Conservation (phyloP, 1,139 yeast species). For the Pichia norvegensis region DNA sequence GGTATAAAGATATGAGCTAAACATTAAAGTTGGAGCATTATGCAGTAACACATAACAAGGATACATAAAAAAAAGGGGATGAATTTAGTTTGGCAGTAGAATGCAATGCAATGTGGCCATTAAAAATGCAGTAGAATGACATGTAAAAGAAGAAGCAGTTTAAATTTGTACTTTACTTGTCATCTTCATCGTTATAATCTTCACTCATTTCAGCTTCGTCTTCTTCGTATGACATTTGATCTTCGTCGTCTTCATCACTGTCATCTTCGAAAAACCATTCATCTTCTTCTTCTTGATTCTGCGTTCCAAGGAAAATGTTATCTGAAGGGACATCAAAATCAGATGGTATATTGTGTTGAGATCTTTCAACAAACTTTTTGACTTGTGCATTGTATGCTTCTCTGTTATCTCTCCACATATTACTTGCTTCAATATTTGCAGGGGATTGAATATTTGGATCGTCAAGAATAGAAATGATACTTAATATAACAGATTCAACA, state of each 20-base stretch:
- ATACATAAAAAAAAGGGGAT: too few species aligned
- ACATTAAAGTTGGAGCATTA: neutral
- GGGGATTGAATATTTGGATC: conserved; percentile 92
- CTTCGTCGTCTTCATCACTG: conserved; percentile 20
- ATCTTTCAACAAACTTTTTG: conserved; percentile 73
- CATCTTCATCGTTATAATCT: conserved; percentile 31
- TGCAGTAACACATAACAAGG: neutral
- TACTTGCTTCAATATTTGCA: conserved; percentile 93
- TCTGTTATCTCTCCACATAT: conserved; percentile 77
- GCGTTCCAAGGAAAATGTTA: conserved; percentile 7
- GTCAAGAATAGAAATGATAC: conserved; percentile 81
- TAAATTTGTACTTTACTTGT: conserved; percentile 1
- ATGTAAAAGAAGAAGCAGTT: neutral
- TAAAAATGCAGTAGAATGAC: neutral
- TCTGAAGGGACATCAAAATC: conserved; percentile 69
- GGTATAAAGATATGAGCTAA: neutral
- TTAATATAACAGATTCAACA: conserved; percentile 82
- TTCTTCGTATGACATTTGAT: conserved; percentile 31
- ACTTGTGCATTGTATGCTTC: conserved; percentile 73
- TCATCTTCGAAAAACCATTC: conserved; percentile 22
- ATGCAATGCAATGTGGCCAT: neutral
- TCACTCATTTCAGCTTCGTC: conserved; percentile 33
- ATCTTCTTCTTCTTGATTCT: conserved; percentile 31
- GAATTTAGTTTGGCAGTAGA: neutral
- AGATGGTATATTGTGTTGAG: conserved; percentile 77